Conservation (phyloP, 2,329 filamentous ascomycete genomes). For the Beauveria scarabaeidicola region DNA sequence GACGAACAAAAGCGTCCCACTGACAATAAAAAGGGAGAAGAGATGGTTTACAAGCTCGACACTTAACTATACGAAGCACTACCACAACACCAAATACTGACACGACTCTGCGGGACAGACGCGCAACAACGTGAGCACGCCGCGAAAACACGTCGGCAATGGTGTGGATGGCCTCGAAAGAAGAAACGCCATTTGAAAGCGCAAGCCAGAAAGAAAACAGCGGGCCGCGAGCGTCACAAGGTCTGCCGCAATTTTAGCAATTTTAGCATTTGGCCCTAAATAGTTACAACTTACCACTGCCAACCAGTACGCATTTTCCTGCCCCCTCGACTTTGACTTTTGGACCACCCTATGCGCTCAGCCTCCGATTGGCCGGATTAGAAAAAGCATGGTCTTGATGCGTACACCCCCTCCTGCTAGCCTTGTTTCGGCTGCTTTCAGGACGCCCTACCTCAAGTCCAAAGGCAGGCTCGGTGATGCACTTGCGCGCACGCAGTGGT, state of each 20-base stretch:
- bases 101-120: no score
- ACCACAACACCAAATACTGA: no score
- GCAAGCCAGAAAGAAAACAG: not conserved
- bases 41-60: no score
- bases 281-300: not conserved
- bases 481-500: no score
- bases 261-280: constrained; percentile 3
- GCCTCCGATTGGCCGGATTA: constrained; percentile 26
- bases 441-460: not conserved
- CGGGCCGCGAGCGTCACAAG: constrained; percentile 10
- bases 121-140: not conserved
- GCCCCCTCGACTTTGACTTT: constrained; percentile 7
- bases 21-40: no score
- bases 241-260: constrained; percentile 8
- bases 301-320: no score
- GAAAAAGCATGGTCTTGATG: constrained; percentile 10
- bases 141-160: not conserved
- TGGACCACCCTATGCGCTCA: constrained; percentile 21
- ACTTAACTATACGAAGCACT: no score
- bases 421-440: not conserved
- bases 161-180: not conserved
- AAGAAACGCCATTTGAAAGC: not conserved
- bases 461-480: no score
- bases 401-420: not conserved
- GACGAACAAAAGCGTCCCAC: no score